phyloP scores from a whole-genome alignment of 805 yeast genomes.

The Ogataea pilisensis region DNA sequence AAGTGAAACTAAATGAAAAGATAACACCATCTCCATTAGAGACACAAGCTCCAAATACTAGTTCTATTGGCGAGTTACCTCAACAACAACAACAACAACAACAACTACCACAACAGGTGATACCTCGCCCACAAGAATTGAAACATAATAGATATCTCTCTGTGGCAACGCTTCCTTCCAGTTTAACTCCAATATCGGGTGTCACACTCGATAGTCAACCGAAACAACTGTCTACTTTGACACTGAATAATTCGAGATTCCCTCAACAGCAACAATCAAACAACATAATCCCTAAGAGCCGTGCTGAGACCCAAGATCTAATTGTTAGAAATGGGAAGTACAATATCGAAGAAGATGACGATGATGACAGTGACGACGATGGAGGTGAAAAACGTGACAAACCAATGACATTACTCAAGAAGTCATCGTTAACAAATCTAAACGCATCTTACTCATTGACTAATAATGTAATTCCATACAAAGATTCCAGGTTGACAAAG shows the following conservation, averaged over 20 bases:
- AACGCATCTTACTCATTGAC: background rate
- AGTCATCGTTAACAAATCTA: background rate
- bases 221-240: slow-evolving; percentile 1
- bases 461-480: background rate
- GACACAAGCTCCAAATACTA: slow-evolving; percentile 2
- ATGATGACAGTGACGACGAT: slow-evolving; percentile 1
- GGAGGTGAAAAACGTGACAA: background rate
- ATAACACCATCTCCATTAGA: slow-evolving; percentile 47
- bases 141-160: slow-evolving; percentile 8
- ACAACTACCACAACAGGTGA: background rate
- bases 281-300: background rate
- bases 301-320: no score
- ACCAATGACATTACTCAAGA: slow-evolving; percentile 1
- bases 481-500: slow-evolving; percentile 21
- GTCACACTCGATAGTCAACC: slow-evolving; percentile 13
- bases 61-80: no score
- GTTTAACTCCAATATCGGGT: slow-evolving; percentile 22
- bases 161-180: slow-evolving; percentile 14
- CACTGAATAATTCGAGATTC: background rate
- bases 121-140: background rate
- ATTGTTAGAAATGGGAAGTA: background rate
- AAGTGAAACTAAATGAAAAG: slow-evolving; percentile 43
- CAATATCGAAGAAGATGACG: background rate
- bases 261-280: background rate
- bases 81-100: background rate